Evolutionary conservation across 345 rosid genomes (phyloP), one percentile per base, ranked within the genome.

Genomic region (Populus alba): DNA sequence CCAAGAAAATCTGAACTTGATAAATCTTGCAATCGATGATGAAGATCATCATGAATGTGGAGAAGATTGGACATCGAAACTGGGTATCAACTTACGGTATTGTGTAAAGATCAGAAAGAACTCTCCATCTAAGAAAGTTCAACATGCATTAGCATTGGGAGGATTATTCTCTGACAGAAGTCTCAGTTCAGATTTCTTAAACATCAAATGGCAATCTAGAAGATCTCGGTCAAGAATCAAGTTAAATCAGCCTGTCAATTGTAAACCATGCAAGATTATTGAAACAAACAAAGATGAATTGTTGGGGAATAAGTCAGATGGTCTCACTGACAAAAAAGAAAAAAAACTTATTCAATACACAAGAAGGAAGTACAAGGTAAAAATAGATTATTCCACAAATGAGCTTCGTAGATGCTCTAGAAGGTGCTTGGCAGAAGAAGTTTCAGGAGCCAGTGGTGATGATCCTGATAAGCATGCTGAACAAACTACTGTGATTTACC

Each of bases 11-110:
- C 82, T 97, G 74, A 89, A 88, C 79, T 87, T 94, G 92, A 92
- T 97, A 81, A 91, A 88, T 85, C 86, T 89, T 82, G 97, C 98
- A 61, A 92, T 97, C 72, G 92, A 87, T 75, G 91, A 85, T 74
- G 93, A 92, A 77, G 88, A 87, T 78, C 81, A 75, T 51, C 86
- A 82, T 71, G 90, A 86, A 84, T 79, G 82, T 76, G 85, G 86
- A 23, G 89, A 87, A 82, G 98, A 97, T 77, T 97, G 99, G 99
- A 97, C 98, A 70, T 90, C 97, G 55, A 80, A 83, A 79, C 83
- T 97, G 81, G 98, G 96, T 76, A 83, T 97, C 76, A 97, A 97
- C 84, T 89, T 97, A 83, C 87, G 78, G 70, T 81, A 87, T 71
- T 94, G 92, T 79, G 92, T 97, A 76, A 94, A 90, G 80, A 88